Evolutionary conservation across 2,329 filamentous ascomycete genomes (phyloP).

Genomic region (Venturia carpophila): DNA sequence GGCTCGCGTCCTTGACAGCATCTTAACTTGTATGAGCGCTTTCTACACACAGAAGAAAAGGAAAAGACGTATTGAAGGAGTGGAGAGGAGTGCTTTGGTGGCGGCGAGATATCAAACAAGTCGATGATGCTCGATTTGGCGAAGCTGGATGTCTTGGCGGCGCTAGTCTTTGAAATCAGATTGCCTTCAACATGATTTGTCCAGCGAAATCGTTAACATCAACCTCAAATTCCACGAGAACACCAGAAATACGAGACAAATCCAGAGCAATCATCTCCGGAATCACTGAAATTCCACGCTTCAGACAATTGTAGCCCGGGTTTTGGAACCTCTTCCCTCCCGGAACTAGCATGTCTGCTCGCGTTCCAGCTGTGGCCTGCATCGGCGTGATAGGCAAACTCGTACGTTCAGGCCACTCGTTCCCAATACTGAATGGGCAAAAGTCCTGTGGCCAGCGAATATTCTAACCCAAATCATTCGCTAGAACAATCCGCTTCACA

Average conservation of each 20-base stretch:
- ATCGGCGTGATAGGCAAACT: conserved; percentile 91
- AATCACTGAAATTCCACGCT: not conserved
- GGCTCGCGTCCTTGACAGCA: conserved; percentile 46
- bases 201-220: conserved; percentile 15
- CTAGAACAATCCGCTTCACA: conserved; percentile 93
- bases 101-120: conserved; percentile 26
- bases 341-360: conserved; percentile 39
- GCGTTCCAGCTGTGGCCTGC: conserved; percentile 70
- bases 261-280: not conserved
- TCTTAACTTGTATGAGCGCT: conserved; percentile 27
- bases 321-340: not conserved
- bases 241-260: not conserved
- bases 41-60: not conserved
- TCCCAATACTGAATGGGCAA: not conserved
- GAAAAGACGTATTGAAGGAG: conserved; percentile 23
- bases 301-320: no score
- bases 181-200: not conserved
- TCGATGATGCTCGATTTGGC: conserved; percentile 2
- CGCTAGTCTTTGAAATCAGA: not conserved
- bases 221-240: not conserved
- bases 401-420: conserved; percentile 40
- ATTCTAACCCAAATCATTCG: not conserved
- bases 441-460: not conserved
- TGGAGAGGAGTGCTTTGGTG: conserved; percentile 30
- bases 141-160: not conserved